Percentiles rank a stretch among this genome's conserved stretches.
Evolutionary conservation across 768 basidiomycete species (phyloP).

Genomic region (Rickenella mellea): DNA sequence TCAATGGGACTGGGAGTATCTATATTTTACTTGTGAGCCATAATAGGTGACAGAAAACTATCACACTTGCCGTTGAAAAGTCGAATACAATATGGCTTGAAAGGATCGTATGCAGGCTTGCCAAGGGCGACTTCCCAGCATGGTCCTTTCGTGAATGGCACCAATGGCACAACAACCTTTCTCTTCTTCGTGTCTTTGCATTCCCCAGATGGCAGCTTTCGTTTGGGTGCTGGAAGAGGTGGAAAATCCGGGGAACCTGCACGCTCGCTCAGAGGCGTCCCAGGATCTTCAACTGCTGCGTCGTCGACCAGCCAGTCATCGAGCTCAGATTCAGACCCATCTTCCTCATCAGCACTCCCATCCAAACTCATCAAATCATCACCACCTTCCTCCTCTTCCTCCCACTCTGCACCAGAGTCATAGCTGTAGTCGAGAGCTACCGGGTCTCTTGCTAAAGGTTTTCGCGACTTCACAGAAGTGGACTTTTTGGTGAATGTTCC

Average conservation of each 20-base stretch:
- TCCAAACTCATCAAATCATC: constrained; percentile 65
- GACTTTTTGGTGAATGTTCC: constrained; percentile 92
- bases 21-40: constrained; percentile 18
- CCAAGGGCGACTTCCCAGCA: constrained; percentile 68
- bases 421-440: constrained; percentile 79
- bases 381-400: constrained; percentile 68
- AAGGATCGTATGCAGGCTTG: constrained; percentile 55
- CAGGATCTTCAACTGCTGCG: constrained; percentile 42
- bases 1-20: constrained; percentile 68
- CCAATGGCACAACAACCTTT: constrained; percentile 67
- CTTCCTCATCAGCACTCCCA: constrained; percentile 49
- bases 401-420: constrained; percentile 96
- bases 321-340: constrained; percentile 64
- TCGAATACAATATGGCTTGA: constrained; percentile 68
- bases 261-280: constrained; percentile 29
- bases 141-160: constrained; percentile 78
- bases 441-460: constrained; percentile 73
- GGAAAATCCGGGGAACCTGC: constrained; percentile 21
- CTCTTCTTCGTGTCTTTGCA: constrained; percentile 53
- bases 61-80: constrained; percentile 67
- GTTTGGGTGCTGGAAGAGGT: constrained; percentile 16
- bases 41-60: neutral
- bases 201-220: constrained; percentile 29
- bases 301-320: constrained; percentile 77
- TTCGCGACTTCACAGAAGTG: constrained; percentile 67